Conservation (phyloP, 176 grass and related monocot genomes). For the Luzula sylvatica region DNA sequence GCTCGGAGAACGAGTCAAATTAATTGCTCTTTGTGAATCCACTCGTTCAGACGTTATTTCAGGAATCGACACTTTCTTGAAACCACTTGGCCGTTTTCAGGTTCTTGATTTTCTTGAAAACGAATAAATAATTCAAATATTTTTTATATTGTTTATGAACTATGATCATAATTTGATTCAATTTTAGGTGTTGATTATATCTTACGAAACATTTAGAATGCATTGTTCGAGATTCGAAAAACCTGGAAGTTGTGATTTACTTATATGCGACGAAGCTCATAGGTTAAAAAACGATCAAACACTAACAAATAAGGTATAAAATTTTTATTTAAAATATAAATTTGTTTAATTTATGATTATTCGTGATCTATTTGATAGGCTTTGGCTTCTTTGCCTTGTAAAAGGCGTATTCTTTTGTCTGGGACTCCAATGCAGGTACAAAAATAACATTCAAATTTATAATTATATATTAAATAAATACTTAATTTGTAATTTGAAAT, state of each 20-base stretch:
- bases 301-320: slow-evolving; percentile 71
- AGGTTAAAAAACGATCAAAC: slow-evolving; percentile 97
- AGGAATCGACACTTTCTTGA: slow-evolving; percentile 85
- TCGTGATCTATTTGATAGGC: slow-evolving; percentile 30
- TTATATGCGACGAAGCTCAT: slow-evolving; percentile 97
- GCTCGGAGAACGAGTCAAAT: slow-evolving; percentile 56
- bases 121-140: too few relatives aligned
- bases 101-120: slow-evolving; percentile 26
- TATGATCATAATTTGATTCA: slow-evolving; percentile 20
- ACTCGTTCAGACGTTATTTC: slow-evolving; percentile 84
- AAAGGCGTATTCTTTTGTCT: slow-evolving; percentile 68
- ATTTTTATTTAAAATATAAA: neutral
- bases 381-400: slow-evolving; percentile 88
- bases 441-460: slow-evolving; percentile 1
- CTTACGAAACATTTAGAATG: slow-evolving; percentile 97
- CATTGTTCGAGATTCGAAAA: slow-evolving; percentile 95
- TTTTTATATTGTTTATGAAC: neutral
- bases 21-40: slow-evolving; percentile 90
- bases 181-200: slow-evolving; percentile 84
- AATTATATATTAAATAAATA: slow-evolving; percentile 5
- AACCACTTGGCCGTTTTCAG: slow-evolving; percentile 61
- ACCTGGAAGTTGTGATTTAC: slow-evolving; percentile 73
- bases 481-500: too few relatives aligned
- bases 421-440: slow-evolving; percentile 96
- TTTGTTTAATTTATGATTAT: slow-evolving; percentile 1